phyloP scores from a whole-genome alignment of 1,139 yeast genomes.

The Candida tunisiensis region DNA sequence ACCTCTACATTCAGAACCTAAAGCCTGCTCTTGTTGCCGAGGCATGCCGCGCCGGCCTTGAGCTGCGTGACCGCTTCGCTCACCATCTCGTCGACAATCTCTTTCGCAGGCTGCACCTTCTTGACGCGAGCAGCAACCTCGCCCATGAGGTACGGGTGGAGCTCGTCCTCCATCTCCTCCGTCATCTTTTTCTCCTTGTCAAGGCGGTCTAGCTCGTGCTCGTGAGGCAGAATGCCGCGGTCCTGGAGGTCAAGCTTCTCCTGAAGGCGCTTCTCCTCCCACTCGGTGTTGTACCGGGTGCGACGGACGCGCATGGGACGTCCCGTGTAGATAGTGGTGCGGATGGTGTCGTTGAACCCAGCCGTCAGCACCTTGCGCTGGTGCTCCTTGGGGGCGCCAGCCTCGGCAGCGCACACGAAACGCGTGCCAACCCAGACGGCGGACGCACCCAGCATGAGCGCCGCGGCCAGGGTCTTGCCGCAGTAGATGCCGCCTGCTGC shows the following conservation, averaged over 20 bases:
- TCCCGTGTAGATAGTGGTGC: conserved; percentile 13
- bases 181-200: conserved; percentile 5
- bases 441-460: too few species aligned
- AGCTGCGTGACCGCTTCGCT: conserved; percentile 12
- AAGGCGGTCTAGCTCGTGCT: conserved; percentile 8
- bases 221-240: conserved; percentile 10
- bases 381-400: too few species aligned
- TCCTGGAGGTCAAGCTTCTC: conserved; percentile 9
- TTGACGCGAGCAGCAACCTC: conserved; percentile 12
- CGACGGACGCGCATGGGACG: conserved; percentile 12
- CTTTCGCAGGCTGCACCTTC: conserved; percentile 11
- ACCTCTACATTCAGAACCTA: too few species aligned
- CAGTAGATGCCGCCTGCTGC: too few species aligned
- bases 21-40: too few species aligned
- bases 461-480: too few species aligned
- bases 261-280: conserved; percentile 10
- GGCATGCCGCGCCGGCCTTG: too few species aligned
- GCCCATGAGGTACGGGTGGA: conserved; percentile 11
- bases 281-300: conserved; percentile 10
- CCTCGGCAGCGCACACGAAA: too few species aligned
- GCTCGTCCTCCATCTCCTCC: conserved; percentile 6
- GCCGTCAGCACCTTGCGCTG: conserved; percentile 9
- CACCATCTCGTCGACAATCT: conserved; percentile 11
- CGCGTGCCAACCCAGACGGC: too few species aligned
- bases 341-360: conserved; percentile 10